Conservation (phyloP, 2,329 filamentous ascomycete species). For the Colletotrichum camelliae region DNA sequence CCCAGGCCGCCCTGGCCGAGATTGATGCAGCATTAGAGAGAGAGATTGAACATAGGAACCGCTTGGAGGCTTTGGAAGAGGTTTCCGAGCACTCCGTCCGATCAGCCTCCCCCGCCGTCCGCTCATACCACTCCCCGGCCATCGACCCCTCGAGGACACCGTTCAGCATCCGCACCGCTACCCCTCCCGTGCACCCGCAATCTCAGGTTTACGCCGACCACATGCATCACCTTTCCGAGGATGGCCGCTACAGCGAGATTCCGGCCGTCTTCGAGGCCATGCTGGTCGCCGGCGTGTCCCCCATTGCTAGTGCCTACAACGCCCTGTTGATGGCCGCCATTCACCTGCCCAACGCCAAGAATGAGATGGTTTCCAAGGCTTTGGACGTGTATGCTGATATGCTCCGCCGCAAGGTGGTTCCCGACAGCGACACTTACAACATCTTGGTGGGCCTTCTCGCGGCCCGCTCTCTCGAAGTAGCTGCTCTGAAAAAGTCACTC, state of each 20-base stretch:
- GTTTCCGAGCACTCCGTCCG: slow-evolving; percentile 44
- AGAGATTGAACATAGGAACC: slow-evolving; percentile 68
- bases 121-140: slow-evolving; percentile 44
- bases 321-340: slow-evolving; percentile 86
- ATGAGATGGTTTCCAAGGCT: slow-evolving; percentile 87
- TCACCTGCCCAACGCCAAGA: slow-evolving; percentile 77
- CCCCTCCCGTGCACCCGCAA: slow-evolving; percentile 67
- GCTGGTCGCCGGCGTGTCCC: slow-evolving; percentile 81
- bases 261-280: slow-evolving; percentile 90
- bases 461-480: slow-evolving; percentile 79
- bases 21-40: slow-evolving; percentile 85
- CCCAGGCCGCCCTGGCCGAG: slow-evolving; percentile 72
- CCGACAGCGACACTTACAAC: slow-evolving; percentile 86
- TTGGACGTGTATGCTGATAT: slow-evolving; percentile 97
- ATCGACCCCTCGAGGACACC: slow-evolving; percentile 47
- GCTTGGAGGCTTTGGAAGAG: slow-evolving; percentile 49
- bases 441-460: slow-evolving; percentile 85
- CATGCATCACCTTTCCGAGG: slow-evolving; percentile 74
- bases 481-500: slow-evolving; percentile 72
- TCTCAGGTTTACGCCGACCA: slow-evolving; percentile 78
- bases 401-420: slow-evolving; percentile 82
- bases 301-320: slow-evolving; percentile 89
- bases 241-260: slow-evolving; percentile 82
- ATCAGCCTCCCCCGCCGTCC: slow-evolving; percentile 36
- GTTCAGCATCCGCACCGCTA: slow-evolving; percentile 58